Conservation (phyloP, 306 rosid species). For the Calophaca sinica region DNA sequence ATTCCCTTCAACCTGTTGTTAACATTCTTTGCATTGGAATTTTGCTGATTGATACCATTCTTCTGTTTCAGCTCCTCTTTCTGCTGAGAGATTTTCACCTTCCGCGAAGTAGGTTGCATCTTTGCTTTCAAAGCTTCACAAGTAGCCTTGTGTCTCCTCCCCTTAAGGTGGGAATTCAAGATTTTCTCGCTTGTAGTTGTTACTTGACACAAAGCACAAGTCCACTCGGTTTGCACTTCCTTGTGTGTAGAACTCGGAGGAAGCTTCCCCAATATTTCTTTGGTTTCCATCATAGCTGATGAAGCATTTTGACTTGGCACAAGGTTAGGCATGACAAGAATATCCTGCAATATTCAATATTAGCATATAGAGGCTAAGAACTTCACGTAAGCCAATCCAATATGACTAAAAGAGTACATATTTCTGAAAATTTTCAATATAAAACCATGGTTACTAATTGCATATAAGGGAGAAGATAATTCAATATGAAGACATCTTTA, state of each 20-base stretch:
- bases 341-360: slow-evolving; percentile 48
- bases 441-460: too few species aligned
- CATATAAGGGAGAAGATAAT: too few species aligned
- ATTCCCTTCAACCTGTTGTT: neutral
- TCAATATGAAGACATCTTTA: too few species aligned
- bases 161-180: slow-evolving; percentile 45
- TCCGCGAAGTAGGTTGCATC: slow-evolving; percentile 10
- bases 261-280: neutral
- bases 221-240: slow-evolving; percentile 58
- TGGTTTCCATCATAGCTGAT: slow-evolving; percentile 1
- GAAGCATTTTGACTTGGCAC: slow-evolving; percentile 30
- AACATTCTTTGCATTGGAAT: neutral
- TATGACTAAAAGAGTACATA: neutral
- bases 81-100: slow-evolving; percentile 10
- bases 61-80: slow-evolving; percentile 32
- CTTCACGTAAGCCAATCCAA: neutral
- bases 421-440: too few species aligned
- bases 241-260: slow-evolving; percentile 27
- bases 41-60: neutral
- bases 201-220: slow-evolving; percentile 56
- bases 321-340: slow-evolving; percentile 13
- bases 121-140: slow-evolving; percentile 49
- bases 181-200: neutral
- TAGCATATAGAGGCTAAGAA: slow-evolving; percentile 1
- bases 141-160: slow-evolving; percentile 47